Evolutionary conservation across 1,284 basidiomycete genomes (phyloP).

Genomic region (Austroboletus olivaceoglutinosus): DNA sequence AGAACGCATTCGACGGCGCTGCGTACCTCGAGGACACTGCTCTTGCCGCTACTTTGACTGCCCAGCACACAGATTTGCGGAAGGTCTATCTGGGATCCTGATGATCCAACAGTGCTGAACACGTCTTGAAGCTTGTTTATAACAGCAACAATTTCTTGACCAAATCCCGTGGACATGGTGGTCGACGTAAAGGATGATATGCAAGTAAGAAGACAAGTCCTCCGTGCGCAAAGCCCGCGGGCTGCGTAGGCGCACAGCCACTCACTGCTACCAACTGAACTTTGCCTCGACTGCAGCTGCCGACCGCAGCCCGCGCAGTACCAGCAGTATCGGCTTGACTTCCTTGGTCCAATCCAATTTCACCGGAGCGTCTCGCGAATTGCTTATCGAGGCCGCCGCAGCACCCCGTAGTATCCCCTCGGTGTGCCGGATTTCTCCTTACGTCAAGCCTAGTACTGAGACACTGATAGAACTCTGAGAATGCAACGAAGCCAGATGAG

Average conservation of each 20-base stretch:
- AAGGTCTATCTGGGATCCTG: constrained; percentile 73
- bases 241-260: constrained; percentile 27
- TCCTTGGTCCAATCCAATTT: no score
- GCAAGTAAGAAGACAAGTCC: constrained; percentile 16
- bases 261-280: no score
- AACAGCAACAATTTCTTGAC: constrained; percentile 72
- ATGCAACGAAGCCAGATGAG: no score
- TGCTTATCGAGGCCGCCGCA: constrained; percentile 5
- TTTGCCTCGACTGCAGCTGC: no score
- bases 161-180: constrained; percentile 64
- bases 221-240: constrained; percentile 20
- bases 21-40: constrained; percentile 79
- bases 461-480: neutral
- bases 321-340: no score
- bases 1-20: constrained; percentile 1
- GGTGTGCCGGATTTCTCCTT: constrained; percentile 6
- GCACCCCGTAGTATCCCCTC: neutral
- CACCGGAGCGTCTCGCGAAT: no score
- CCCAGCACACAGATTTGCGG: constrained; percentile 86
- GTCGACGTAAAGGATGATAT: constrained; percentile 10
- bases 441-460: constrained; percentile 7
- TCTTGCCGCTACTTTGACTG: constrained; percentile 85
- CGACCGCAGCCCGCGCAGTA: no score
- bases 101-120: constrained; percentile 77
- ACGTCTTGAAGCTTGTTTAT: constrained; percentile 87